Evolutionary conservation across 306 rosid genomes (phyloP), one percentile per base, ranked within the genome.

Genomic region (Medicago lupulina): DNA sequence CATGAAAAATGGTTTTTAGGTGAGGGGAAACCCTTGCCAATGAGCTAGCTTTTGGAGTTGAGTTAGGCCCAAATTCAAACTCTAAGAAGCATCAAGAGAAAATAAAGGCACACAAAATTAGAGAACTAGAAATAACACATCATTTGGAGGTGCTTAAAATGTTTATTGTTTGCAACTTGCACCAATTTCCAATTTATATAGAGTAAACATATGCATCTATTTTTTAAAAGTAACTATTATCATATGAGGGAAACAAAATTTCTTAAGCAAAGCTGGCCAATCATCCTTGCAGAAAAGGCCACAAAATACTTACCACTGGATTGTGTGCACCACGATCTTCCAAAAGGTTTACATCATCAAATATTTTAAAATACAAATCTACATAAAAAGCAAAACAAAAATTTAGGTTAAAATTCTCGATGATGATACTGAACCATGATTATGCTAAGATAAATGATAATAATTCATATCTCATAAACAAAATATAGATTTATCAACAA

Each of bases 291-390:
- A 8, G 47, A 76, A 50, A 53, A 11, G 36, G 72, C 18, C 74
- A 73, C 64, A 34, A 81, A 74, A 81, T 82, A 73, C 96, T 86
- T 76, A 94, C 98, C 98, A 94, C 97, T 2, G 90, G 96, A 78
- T 76, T 94, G 67, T 81, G 81, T 66, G 93, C 90, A 70, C 83
- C 89, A 63, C 80, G 89, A 62, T 94, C 96, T 67, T 87, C 93
- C 81, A 94, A 90, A 75, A 94, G 83, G 87, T 92, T 94, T 79
- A 84, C 87, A 80, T 79, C 88, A 77, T 90, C 98, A 83, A 71
- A 86, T 67, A 94, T 76, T 82, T 84, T 88, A 71, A 94, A 82
- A 85, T 86, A 92, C 69, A 94, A 74, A 79, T 94, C 98, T 94
- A 81, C 51, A 66, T 8, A 12, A 76, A 79, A 81, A 73, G 18